Evolutionary conservation across 371 early-diverging fungal genomes (phyloP).

Genomic region (Mortierella sp.): DNA sequence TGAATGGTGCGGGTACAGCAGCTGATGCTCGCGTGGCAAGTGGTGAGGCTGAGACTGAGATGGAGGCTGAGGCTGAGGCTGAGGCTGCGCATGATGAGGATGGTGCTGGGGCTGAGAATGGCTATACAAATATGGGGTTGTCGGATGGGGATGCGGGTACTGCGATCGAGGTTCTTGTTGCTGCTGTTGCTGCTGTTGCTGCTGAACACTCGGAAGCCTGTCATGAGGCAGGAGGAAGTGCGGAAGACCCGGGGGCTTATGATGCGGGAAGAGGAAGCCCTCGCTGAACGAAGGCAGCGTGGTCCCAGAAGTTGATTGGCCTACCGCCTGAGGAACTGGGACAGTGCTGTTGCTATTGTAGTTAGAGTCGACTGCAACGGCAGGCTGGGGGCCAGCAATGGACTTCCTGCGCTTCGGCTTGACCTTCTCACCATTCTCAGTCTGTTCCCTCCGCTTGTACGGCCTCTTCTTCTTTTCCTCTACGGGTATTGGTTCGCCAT

Average conservation of each 20-base stretch:
- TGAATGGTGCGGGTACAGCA: neutral
- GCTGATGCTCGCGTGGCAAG: constrained; percentile 8
- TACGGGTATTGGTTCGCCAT: neutral
- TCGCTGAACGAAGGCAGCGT: constrained; percentile 47
- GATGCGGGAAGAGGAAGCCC: constrained; percentile 30
- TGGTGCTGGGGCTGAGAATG: no score
- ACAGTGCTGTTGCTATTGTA: no score
- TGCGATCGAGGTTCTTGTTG: neutral
- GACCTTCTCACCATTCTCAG: constrained; percentile 28
- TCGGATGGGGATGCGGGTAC: neutral
- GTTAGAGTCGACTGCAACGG: constrained; percentile 3
- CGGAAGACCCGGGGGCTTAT: constrained; percentile 3
- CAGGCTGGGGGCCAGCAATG: constrained; percentile 7
- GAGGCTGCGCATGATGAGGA: no score
- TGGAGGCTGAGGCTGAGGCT: no score
- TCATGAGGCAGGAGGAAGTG: constrained; percentile 29
- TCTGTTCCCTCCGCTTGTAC: constrained; percentile 28
- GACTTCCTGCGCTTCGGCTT: constrained; percentile 44
- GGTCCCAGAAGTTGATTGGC: constrained; percentile 3
- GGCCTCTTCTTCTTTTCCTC: constrained; percentile 46
- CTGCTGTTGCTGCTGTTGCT: constrained; percentile 5
- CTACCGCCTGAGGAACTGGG: neutral
- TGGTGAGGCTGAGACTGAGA: no score
- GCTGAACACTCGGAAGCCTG: constrained; percentile 1
- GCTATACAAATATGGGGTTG: no score